Conservation (phyloP, 1,284 basidiomycete genomes). For the Heimioporus retisporus region DNA sequence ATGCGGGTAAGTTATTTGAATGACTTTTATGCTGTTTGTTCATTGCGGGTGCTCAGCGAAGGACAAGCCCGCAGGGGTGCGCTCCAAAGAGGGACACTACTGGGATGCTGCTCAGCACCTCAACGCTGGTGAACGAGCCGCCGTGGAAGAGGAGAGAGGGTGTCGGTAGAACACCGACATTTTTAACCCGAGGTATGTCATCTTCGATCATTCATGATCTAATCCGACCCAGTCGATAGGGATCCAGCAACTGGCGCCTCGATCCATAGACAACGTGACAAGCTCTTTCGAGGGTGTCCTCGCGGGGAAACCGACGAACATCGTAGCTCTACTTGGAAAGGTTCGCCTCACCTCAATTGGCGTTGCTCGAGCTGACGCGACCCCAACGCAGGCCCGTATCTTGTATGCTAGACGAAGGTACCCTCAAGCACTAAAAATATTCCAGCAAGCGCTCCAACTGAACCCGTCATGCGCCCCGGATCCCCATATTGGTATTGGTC, state of each 20-base stretch:
- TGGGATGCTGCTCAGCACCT: conserved; percentile 77
- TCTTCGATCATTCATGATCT: conserved; percentile 5
- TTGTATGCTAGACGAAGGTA: conserved; percentile 84
- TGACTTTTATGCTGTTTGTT: conserved; percentile 12
- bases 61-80: conserved; percentile 70
- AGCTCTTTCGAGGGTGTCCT: conserved; percentile 89
- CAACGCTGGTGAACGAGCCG: conserved; percentile 70
- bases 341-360: conserved; percentile 43
- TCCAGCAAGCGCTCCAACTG: conserved; percentile 85
- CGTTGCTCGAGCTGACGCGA: not conserved
- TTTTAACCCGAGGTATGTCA: conserved; percentile 72
- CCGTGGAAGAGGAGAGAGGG: conserved; percentile 62
- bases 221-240: conserved; percentile 53
- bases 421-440: conserved; percentile 82
- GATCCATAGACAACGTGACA: conserved; percentile 83
- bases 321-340: conserved; percentile 85
- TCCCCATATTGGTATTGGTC: conserved; percentile 92
- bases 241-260: conserved; percentile 84
- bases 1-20: conserved; percentile 68
- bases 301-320: conserved; percentile 80
- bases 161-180: conserved; percentile 62
- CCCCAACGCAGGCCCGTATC: conserved; percentile 73
- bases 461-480: conserved; percentile 87
- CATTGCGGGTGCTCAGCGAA: conserved; percentile 60
- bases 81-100: conserved; percentile 77